Evolutionary conservation across 2,329 filamentous ascomycete genomes (phyloP).

Genomic region (Fusarium sp.): DNA sequence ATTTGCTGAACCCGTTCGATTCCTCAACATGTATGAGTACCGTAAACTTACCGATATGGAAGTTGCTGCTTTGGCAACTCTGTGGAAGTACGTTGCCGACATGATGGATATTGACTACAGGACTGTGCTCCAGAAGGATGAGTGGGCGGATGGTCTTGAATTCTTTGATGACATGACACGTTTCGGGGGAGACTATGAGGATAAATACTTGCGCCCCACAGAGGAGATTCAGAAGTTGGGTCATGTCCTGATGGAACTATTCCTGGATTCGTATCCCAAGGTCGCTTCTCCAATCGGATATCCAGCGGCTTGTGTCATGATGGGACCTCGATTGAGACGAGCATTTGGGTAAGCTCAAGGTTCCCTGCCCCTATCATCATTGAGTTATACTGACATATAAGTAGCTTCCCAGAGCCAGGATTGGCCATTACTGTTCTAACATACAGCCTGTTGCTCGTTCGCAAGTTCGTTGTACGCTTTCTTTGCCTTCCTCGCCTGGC

Average conservation of each 20-base stretch:
- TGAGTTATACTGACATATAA: conserved; percentile 28
- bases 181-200: conserved; percentile 71
- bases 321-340: conserved; percentile 73
- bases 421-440: conserved; percentile 56
- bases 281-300: conserved; percentile 61
- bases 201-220: conserved; percentile 67
- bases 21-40: conserved; percentile 78
- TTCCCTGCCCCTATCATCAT: background rate
- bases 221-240: conserved; percentile 65
- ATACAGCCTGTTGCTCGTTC: conserved; percentile 62
- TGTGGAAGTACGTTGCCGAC: conserved; percentile 80
- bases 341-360: conserved; percentile 70
- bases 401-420: conserved; percentile 61
- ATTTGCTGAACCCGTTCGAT: conserved; percentile 73
- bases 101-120: conserved; percentile 73
- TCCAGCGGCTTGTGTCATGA: conserved; percentile 68
- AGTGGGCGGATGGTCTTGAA: conserved; percentile 65
- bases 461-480: conserved; percentile 69
- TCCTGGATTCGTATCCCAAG: conserved; percentile 68
- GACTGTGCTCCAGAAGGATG: conserved; percentile 52
- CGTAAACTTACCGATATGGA: conserved; percentile 75
- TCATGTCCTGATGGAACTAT: conserved; percentile 69
- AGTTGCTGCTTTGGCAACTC: conserved; percentile 73
- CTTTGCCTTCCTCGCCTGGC: conserved; percentile 70
- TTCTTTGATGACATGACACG: conserved; percentile 63